Evolutionary conservation across 1,284 basidiomycete genomes (phyloP).

Genomic region (Peniophora sp.): DNA sequence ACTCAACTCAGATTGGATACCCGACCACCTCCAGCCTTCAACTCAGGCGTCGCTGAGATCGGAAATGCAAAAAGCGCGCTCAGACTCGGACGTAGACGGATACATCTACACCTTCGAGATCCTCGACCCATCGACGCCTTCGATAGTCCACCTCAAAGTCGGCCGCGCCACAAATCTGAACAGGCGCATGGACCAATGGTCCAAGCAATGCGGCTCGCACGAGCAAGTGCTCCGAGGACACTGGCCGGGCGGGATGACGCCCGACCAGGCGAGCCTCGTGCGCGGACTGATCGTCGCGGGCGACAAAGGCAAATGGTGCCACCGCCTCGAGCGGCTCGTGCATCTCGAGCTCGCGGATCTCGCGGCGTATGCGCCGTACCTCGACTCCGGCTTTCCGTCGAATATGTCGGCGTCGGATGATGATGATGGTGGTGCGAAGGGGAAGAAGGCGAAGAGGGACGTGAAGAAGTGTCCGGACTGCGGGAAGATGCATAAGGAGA

Average conservation of each 20-base stretch:
- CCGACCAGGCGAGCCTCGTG: constrained; percentile 27
- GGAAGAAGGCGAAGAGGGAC: constrained; percentile 11
- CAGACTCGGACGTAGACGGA: constrained; percentile 51
- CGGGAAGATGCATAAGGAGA: constrained; percentile 58
- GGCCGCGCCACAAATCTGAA: constrained; percentile 40
- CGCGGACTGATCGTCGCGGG: constrained; percentile 44
- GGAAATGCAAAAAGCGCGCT: constrained; percentile 65
- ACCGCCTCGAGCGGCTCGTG: constrained; percentile 56
- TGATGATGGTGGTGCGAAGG: neutral
- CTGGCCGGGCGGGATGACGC: constrained; percentile 37
- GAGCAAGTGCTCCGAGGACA: constrained; percentile 41
- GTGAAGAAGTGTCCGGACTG: constrained; percentile 29
- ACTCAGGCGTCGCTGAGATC: constrained; percentile 55
- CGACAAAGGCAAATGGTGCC: constrained; percentile 37
- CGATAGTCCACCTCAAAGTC: constrained; percentile 39
- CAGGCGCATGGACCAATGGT: constrained; percentile 62
- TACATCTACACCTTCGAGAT: constrained; percentile 79
- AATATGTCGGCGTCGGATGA: constrained; percentile 17
- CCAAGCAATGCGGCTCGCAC: constrained; percentile 54
- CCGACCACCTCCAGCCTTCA: constrained; percentile 50
- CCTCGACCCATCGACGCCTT: constrained; percentile 34
- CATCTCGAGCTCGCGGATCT: constrained; percentile 72
- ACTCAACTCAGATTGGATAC: constrained; percentile 52
- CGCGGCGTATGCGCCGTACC: constrained; percentile 47
- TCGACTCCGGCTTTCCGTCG: constrained; percentile 39